These are phyloP conservation scores for Aspergillus pseudonomiae DNA, from an alignment of 2,329 filamentous ascomycete species.

Conservation along the genomic window DNA sequence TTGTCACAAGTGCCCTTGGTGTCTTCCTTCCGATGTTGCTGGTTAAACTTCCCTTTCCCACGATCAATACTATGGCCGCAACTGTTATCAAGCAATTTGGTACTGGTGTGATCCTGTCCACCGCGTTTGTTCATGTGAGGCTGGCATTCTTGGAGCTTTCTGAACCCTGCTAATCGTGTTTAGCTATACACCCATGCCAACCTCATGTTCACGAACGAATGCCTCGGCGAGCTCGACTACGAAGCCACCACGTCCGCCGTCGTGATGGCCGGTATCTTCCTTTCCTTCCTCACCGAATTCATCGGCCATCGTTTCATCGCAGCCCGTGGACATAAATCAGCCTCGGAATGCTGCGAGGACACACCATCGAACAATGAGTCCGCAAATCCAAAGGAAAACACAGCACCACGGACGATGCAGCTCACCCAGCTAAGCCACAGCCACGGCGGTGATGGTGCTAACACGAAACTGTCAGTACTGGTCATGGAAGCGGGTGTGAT, in stretches of 20 bases:
- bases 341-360: neutral
- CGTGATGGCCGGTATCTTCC: slow-evolving; percentile 72
- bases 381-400: slow-evolving; percentile 10
- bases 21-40: slow-evolving; percentile 71
- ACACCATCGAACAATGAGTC: neutral
- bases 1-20: slow-evolving; percentile 68
- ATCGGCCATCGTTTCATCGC: slow-evolving; percentile 62
- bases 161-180: neutral
- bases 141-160: neutral
- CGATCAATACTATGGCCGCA: slow-evolving; percentile 55
- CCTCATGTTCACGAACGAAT: slow-evolving; percentile 73
- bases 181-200: slow-evolving; percentile 73
- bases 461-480: slow-evolving; percentile 62
- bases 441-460: slow-evolving; percentile 37
- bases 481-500: slow-evolving; percentile 74
- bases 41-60: slow-evolving; percentile 58
- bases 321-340: slow-evolving; percentile 23
- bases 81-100: slow-evolving; percentile 66
- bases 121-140: slow-evolving; percentile 44
- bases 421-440: slow-evolving; percentile 36
- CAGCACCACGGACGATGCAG: slow-evolving; percentile 13
- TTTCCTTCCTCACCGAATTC: slow-evolving; percentile 74
- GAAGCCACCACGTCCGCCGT: slow-evolving; percentile 72
- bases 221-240: slow-evolving; percentile 66
- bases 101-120: slow-evolving; percentile 45